Evolutionary conservation across 805 yeast species (phyloP).

Genomic region (Ogataea nakhonphanomensis): DNA sequence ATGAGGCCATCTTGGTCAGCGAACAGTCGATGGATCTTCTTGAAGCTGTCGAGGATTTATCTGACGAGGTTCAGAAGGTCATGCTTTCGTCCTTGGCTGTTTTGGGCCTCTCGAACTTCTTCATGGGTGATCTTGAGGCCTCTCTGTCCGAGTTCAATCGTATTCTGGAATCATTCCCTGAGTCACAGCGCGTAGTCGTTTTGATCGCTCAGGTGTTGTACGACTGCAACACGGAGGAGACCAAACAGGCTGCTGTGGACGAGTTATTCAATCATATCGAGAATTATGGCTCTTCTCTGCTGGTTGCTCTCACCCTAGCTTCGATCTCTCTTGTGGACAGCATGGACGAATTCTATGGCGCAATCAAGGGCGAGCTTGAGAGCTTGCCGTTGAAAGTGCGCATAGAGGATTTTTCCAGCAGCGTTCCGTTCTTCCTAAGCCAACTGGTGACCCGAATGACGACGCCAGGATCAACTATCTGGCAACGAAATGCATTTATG

Average conservation of each 20-base stretch:
- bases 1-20: constrained; percentile 58
- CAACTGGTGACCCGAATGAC: constrained; percentile 46
- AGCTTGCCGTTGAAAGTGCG: constrained; percentile 42
- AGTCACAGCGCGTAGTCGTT: constrained; percentile 63
- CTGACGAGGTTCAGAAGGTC: constrained; percentile 31
- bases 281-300: constrained; percentile 59
- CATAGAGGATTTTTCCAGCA: constrained; percentile 46
- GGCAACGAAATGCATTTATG: constrained; percentile 70
- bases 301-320: constrained; percentile 71
- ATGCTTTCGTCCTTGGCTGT: constrained; percentile 61
- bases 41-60: constrained; percentile 37
- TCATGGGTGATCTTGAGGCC: constrained; percentile 55
- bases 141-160: constrained; percentile 66
- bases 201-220: constrained; percentile 76
- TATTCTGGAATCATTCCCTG: constrained; percentile 55
- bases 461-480: constrained; percentile 30
- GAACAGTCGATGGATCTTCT: constrained; percentile 50
- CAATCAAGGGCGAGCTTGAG: constrained; percentile 64
- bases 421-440: constrained; percentile 57
- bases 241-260: constrained; percentile 79
- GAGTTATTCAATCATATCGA: constrained; percentile 69
- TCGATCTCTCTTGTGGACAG: constrained; percentile 70
- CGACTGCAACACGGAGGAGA: constrained; percentile 70
- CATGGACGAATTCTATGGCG: constrained; percentile 51
- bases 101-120: constrained; percentile 70